Percentiles rank a stretch among this genome's conserved stretches.
These are phyloP conservation scores for Penicillium sp. DNA, from an alignment of 2,329 filamentous ascomycete species.

Conservation along the genomic window DNA sequence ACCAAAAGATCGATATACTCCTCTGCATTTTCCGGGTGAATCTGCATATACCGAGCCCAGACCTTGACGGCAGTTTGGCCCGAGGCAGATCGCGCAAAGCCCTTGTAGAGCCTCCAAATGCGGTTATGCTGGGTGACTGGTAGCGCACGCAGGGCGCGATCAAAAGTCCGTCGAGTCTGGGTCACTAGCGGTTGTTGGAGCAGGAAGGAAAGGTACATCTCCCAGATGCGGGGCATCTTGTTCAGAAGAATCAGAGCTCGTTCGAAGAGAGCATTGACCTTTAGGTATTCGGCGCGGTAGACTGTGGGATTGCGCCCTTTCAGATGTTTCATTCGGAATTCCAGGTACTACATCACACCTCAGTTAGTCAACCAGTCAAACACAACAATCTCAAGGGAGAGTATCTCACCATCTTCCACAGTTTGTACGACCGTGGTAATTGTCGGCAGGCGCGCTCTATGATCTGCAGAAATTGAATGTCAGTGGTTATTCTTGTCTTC, in stretches of 20 bases:
- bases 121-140: conserved; percentile 93
- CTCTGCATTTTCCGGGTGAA: conserved; percentile 90
- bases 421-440: conserved; percentile 90
- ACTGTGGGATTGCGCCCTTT: conserved; percentile 75
- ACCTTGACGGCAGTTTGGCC: conserved; percentile 88
- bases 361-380: conserved; percentile 15
- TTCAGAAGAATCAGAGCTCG: conserved; percentile 86
- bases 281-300: conserved; percentile 75
- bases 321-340: conserved; percentile 75
- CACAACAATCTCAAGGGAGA: conserved; percentile 3
- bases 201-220: conserved; percentile 90
- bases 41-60: conserved; percentile 94
- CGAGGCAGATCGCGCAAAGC: conserved; percentile 84
- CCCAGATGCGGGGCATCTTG: conserved; percentile 98
- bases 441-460: conserved; percentile 88
- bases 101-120: conserved; percentile 86
- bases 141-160: conserved; percentile 82
- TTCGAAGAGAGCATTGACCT: conserved; percentile 94
- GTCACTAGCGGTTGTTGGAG: conserved; percentile 89
- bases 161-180: conserved; percentile 78
- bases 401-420: conserved; percentile 79
- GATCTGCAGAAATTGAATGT: conserved; percentile 40
- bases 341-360: conserved; percentile 61
- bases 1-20: conserved; percentile 89
- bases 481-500: not conserved